Evolutionary conservation across 345 rosid genomes (phyloP), one percentile per base, ranked within the genome.

Genomic region (Pistacia atlantica): DNA sequence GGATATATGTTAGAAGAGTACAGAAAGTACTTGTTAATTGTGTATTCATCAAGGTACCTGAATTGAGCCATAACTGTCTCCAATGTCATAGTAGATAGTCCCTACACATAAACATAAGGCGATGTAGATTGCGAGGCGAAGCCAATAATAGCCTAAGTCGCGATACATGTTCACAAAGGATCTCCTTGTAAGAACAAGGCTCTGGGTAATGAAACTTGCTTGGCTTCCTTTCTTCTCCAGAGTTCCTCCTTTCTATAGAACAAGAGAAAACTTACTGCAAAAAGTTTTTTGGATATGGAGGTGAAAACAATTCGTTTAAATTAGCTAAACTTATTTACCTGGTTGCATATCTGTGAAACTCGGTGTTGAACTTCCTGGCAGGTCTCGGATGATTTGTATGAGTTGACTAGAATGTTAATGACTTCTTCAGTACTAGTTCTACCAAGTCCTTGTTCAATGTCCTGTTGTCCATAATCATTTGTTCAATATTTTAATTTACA

Each of bases 81-180:
- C 90, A 51, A 87, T 65, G 28, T 83, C 82, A 46, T 61, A 17
- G 65, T 62, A 87, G 56, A 83, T 83, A 0, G 86, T 90, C 17
- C 90, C 94, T 4, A 87, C 80, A 17, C 92, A 87, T 10, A 90
- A 67, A 52, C 89, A 77, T 54, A 87, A 63, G 0, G 87, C 89
- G 22, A 89, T 59, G 35, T 90, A 86, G 75, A 87, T 78, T 17
- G 78, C 90, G 37, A 89, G 81, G 56, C 90, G 89, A 74, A 89
- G 87, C 94, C 91, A 88, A 52, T 88, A 90, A 64, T 88, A 90
- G 33, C 91, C 92, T 67, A 88, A 69, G 51, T 88, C 90, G 0
- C 94, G 90, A 17, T 82, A 86, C 92, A 90, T 90, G 84, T 90
- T 87, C 60, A 86, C 78, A 1, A 80, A 87, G 0, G 92, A 90